phyloP scores from a whole-genome alignment of 345 rosid species.

The Erucastrum elatum region DNA sequence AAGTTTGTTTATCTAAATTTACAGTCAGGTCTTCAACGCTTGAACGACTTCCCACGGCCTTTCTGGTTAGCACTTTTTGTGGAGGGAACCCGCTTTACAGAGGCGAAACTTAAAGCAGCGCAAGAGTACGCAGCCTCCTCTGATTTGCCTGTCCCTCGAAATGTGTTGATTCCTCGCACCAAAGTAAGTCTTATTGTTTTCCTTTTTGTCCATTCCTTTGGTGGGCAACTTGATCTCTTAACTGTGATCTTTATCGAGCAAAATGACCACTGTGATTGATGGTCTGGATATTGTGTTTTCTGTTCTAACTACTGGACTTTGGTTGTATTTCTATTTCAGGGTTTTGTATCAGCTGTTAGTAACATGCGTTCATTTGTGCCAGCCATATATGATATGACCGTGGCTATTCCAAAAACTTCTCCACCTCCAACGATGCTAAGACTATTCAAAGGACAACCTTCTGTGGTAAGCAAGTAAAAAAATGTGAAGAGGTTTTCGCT shows the following conservation, averaged over 20 bases:
- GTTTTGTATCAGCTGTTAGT: constrained; percentile 93
- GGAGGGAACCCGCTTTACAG: constrained; percentile 98
- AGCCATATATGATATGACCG: constrained; percentile 88
- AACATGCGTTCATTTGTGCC: constrained; percentile 94
- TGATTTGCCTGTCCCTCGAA: constrained; percentile 83
- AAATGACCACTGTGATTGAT: constrained; percentile 5
- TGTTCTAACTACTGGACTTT: constrained; percentile 3
- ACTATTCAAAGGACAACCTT: constrained; percentile 77
- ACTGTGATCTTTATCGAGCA: not conserved
- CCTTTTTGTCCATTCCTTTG: not conserved
- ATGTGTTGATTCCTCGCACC: constrained; percentile 95
- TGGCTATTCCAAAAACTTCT: constrained; percentile 71
- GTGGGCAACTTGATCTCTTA: constrained; percentile 13
- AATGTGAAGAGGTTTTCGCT: constrained; percentile 10
- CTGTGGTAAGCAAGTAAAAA: constrained; percentile 63
- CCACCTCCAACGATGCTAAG: constrained; percentile 84
- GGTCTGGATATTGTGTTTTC: constrained; percentile 14
- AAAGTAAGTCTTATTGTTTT: constrained; percentile 52
- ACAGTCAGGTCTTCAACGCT: constrained; percentile 85
- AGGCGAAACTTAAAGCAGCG: constrained; percentile 90
- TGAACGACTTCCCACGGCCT: constrained; percentile 80
- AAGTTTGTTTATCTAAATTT: constrained; percentile 30
- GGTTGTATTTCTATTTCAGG: constrained; percentile 51
- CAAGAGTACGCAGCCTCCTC: constrained; percentile 85
- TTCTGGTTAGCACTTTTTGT: constrained; percentile 99